Evolutionary conservation across 345 rosid genomes (phyloP).

Genomic region (rapeseed (Brassica napus)): Da-Ae NC_063439.1:6789001-6789500

Average conservation of each 20-base stretch:
- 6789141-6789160: slow-evolving; percentile 87
- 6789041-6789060: slow-evolving; percentile 78
- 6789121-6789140: slow-evolving; percentile 53
- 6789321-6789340: slow-evolving; percentile 88
- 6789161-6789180: slow-evolving; percentile 81
- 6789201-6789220: slow-evolving; percentile 93
- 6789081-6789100: background rate
- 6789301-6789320: slow-evolving; percentile 78
- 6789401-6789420: slow-evolving; percentile 89
- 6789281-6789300: background rate
- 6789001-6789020: slow-evolving; percentile 92
- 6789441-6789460: background rate
- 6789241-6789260: background rate
- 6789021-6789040: slow-evolving; percentile 85
- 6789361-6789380: slow-evolving; percentile 91
- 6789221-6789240: slow-evolving; percentile 57
- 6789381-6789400: slow-evolving; percentile 92
- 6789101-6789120: slow-evolving; percentile 6
- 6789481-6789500: background rate
- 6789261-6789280: background rate
- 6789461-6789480: background rate
- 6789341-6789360: slow-evolving; percentile 93
- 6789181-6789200: slow-evolving; percentile 66
- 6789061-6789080: background rate
- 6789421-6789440: slow-evolving; percentile 89